phyloP scores from a whole-genome alignment of 2,329 filamentous ascomycete genomes.

The Venturia aucupariae region DNA sequence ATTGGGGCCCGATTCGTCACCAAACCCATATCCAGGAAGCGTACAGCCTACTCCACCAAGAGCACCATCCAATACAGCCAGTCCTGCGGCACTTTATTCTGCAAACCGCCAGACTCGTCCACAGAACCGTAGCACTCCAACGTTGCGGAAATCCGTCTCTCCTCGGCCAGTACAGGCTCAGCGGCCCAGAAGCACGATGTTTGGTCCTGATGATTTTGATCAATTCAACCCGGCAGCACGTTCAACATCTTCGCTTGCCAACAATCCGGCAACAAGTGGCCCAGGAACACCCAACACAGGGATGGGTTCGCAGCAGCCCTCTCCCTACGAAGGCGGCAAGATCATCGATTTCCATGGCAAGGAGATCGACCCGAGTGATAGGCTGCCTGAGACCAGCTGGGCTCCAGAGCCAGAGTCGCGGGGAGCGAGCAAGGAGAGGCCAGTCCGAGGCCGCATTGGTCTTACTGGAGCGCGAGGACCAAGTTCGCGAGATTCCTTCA shows the following conservation, averaged over 20 bases:
- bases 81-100: constrained; percentile 15
- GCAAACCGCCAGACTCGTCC: constrained; percentile 7
- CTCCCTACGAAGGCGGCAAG: constrained; percentile 4
- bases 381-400: constrained; percentile 68
- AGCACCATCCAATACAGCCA: background rate
- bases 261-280: constrained; percentile 27
- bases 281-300: constrained; percentile 23
- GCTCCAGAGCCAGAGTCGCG: constrained; percentile 66
- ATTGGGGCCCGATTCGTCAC: background rate
- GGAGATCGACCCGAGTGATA: constrained; percentile 72
- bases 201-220: constrained; percentile 68
- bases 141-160: constrained; percentile 63
- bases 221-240: constrained; percentile 53
- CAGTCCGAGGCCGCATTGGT: constrained; percentile 36
- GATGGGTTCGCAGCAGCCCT: background rate
- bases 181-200: constrained; percentile 36
- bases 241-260: constrained; percentile 20
- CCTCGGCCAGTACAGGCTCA: constrained; percentile 49
- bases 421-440: constrained; percentile 31
- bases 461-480: constrained; percentile 42
- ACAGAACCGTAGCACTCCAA: constrained; percentile 25
- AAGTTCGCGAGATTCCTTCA: constrained; percentile 13
- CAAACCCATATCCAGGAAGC: background rate
- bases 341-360: constrained; percentile 68
- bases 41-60: background rate